Base-by-base conservation (phyloP, 179 eudicot species). In the Heliamphora pulchella region DNA sequence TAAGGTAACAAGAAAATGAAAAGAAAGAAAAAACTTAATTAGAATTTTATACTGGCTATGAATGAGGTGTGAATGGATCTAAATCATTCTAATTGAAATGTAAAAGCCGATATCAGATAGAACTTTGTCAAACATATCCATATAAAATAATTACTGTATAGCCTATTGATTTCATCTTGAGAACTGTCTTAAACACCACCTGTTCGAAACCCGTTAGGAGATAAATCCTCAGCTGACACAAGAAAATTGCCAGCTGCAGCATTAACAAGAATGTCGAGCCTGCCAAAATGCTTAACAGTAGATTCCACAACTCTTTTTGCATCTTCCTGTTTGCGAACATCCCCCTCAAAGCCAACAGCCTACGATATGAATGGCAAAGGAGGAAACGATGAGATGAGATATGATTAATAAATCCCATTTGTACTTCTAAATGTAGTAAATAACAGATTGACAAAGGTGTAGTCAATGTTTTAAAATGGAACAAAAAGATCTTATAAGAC, bases 171-270 rank as follows among this genome's bases (percentile, higher is more conserved):
- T 76, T 11, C 58, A 76, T 76, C 67, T 59, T 41, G 14, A 58
- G 31, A 62, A 57, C 0, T 76, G 68, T 59, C 14, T 5, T 51
- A 47, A 78, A 46, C 17, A 71, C 17, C 31, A 96, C 99, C 98
- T 89, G 99, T 94, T 76, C 94, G 89, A 80, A 96, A 96, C 11
- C 98, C 98, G 86, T 96, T 96, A 65, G 99, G 86, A 20, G 99
- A 92, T 86, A 96, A 85, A 87, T 96, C 98, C 85, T 96, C 99
- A n/a, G 99, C 86, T 18, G 93, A 80, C 2, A 81, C 99, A 53
- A 94, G 97, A 83, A 96, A 96, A 86, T 96, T 96, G 73, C 99
- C 99, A 76, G 97, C 99, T 54, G 99, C 99, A 75, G 92, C 98
- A 91, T 96, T 96, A n/a, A 96, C 98, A 84, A 96, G 98, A 86